phyloP scores from a whole-genome alignment of 2,329 filamentous ascomycete genomes.

The Fusarium napiforme region DNA sequence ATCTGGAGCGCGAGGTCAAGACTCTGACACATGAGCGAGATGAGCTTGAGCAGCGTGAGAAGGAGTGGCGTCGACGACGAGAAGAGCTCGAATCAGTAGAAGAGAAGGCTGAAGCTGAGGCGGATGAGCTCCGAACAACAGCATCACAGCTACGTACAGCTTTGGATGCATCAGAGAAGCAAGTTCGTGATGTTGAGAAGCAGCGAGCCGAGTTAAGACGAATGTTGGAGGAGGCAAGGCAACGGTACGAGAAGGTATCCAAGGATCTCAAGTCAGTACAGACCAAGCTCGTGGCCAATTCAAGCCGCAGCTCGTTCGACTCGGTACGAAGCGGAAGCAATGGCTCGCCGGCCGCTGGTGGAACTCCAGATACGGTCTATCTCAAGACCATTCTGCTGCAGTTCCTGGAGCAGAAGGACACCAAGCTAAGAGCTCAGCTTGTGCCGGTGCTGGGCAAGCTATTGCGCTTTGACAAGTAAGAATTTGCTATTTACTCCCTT shows the following conservation, averaged over 20 bases:
- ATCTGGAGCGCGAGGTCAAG: slow-evolving; percentile 82
- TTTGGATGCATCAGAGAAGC: slow-evolving; percentile 87
- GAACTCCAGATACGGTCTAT: slow-evolving; percentile 67
- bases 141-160: slow-evolving; percentile 82
- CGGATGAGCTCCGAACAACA: slow-evolving; percentile 78
- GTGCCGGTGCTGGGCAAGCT: slow-evolving; percentile 82
- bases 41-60: slow-evolving; percentile 78
- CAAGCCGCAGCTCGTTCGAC: slow-evolving; percentile 56
- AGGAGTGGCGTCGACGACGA: slow-evolving; percentile 77
- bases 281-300: slow-evolving; percentile 58
- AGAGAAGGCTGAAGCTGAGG: slow-evolving; percentile 76
- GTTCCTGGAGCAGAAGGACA: slow-evolving; percentile 84
- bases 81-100: slow-evolving; percentile 80
- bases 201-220: slow-evolving; percentile 80
- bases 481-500: slow-evolving; percentile 25
- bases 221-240: slow-evolving; percentile 80
- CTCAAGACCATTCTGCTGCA: slow-evolving; percentile 84
- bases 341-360: slow-evolving; percentile 41
- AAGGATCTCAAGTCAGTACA: slow-evolving; percentile 70
- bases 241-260: slow-evolving; percentile 81
- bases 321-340: slow-evolving; percentile 51
- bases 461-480: slow-evolving; percentile 80
- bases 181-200: slow-evolving; percentile 84
- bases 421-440: slow-evolving; percentile 77
- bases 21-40: slow-evolving; percentile 79